Percentiles rank a stretch among this genome's conserved stretches.
phyloP scores from a whole-genome alignment of 2,329 filamentous ascomycete species.

The Trichoderma semiorbis region DNA sequence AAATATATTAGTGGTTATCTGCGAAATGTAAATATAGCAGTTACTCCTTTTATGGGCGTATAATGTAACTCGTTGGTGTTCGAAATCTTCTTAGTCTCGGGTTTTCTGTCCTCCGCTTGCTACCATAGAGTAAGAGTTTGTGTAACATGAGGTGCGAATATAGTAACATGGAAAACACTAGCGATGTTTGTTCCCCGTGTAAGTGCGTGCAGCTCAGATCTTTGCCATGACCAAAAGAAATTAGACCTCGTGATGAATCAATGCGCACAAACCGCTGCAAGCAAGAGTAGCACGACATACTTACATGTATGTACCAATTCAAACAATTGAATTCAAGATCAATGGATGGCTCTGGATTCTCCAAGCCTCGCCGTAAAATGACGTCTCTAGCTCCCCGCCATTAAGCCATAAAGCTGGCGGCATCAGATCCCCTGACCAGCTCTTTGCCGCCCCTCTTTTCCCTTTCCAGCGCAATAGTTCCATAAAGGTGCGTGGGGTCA shows the following conservation, averaged over 20 bases:
- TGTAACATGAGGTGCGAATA: too few species aligned
- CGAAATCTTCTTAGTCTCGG: too few species aligned
- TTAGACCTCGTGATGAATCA: background rate
- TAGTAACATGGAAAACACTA: too few species aligned
- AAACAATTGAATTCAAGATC: background rate
- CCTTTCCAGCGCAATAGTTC: background rate
- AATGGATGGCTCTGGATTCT: too few species aligned
- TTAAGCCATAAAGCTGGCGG: background rate
- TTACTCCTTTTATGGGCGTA: too few species aligned
- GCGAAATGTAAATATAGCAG: too few species aligned
- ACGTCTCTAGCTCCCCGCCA: background rate
- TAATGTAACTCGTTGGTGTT: too few species aligned
- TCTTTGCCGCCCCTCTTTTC: background rate
- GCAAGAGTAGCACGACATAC: background rate
- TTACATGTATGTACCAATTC: background rate
- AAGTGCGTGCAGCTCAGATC: background rate
- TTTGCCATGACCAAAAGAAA: background rate
- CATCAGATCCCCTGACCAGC: slow-evolving; percentile 1
- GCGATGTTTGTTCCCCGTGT: background rate
- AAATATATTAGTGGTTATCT: too few species aligned
- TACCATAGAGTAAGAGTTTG: too few species aligned
- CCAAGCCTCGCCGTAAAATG: background rate
- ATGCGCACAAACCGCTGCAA: background rate
- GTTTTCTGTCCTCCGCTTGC: too few species aligned
- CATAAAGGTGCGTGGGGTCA: slow-evolving; percentile 1